A percentile compares a stretch with the other conserved stretches of the same genome.
phyloP scores from a whole-genome alignment of 768 basidiomycete species.

The Lepiota brunneoincarnata region DNA sequence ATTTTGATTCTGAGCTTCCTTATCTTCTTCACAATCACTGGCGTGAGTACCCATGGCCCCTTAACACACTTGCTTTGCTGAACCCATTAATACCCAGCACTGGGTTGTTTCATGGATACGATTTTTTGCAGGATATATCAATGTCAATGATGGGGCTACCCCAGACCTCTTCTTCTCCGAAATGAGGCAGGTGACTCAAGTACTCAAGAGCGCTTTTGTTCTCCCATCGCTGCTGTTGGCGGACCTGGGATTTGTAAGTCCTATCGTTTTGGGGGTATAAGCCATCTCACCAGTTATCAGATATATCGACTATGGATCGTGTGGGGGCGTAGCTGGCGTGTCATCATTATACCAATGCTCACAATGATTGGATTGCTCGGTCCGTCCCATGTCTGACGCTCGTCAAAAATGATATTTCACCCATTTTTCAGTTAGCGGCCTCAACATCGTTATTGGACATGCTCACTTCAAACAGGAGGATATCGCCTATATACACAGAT shows the following conservation, averaged over 20 bases:
- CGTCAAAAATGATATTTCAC: background rate
- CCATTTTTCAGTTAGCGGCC: background rate
- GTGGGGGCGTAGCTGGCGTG: background rate
- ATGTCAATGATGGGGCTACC: background rate
- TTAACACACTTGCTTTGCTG: background rate
- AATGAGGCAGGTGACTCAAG: background rate
- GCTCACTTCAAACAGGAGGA: background rate
- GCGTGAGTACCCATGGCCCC: background rate
- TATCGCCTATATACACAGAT: background rate
- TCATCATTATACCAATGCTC: background rate
- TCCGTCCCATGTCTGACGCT: background rate
- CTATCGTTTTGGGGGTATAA: background rate
- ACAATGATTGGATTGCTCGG: background rate
- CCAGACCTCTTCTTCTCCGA: background rate
- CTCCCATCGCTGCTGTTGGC: background rate
- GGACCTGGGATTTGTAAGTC: background rate
- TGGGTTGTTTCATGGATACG: conserved; percentile 9
- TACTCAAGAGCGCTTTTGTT: background rate
- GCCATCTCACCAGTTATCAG: background rate
- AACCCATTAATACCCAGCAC: background rate
- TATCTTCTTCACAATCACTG: conserved; percentile 7
- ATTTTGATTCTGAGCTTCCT: conserved; percentile 1
- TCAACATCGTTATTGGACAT: background rate
- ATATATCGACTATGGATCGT: conserved; percentile 12
- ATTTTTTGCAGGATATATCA: background rate